Conservation (phyloP, 306 rosid species). For the Gastrolobium villosum region DNA sequence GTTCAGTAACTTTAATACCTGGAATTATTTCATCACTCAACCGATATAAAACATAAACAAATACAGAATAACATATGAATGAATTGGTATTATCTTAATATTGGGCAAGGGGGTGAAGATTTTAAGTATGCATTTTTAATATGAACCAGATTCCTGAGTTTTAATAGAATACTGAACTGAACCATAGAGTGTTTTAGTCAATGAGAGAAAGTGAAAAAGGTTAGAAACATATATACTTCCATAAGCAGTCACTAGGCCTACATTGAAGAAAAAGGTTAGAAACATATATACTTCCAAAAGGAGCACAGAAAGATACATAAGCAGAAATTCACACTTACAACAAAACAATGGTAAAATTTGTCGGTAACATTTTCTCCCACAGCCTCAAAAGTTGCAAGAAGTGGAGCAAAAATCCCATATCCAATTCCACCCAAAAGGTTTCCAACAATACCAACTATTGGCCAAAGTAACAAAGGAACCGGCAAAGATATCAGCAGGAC, state of each 20-base stretch:
- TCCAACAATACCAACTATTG: slow-evolving; percentile 65
- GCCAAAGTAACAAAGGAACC: slow-evolving; percentile 72
- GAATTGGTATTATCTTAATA: neutral
- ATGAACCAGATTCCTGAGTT: neutral
- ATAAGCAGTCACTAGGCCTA: neutral
- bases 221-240: neutral
- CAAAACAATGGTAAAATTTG: slow-evolving; percentile 71
- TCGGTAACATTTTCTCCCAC: slow-evolving; percentile 57
- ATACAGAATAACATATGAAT: neutral
- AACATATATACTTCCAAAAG: no score
- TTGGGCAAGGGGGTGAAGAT: neutral
- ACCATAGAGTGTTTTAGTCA: neutral
- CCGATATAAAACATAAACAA: neutral
- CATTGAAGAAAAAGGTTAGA: no score
- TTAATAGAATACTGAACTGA: slow-evolving; percentile 1
- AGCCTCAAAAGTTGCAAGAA: slow-evolving; percentile 84
- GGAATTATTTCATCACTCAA: neutral
- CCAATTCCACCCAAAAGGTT: slow-evolving; percentile 84
- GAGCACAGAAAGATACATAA: slow-evolving; percentile 28
- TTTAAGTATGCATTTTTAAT: neutral
- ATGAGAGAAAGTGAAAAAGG: neutral
- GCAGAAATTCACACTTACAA: slow-evolving; percentile 58
- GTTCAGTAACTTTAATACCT: neutral
- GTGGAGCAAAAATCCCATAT: slow-evolving; percentile 80
- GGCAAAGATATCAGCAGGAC: slow-evolving; percentile 67